These are phyloP conservation scores for Blepharisma japonicum DNA, from an alignment of 73 alveolate genomes.

Conservation along the genomic window DNA sequence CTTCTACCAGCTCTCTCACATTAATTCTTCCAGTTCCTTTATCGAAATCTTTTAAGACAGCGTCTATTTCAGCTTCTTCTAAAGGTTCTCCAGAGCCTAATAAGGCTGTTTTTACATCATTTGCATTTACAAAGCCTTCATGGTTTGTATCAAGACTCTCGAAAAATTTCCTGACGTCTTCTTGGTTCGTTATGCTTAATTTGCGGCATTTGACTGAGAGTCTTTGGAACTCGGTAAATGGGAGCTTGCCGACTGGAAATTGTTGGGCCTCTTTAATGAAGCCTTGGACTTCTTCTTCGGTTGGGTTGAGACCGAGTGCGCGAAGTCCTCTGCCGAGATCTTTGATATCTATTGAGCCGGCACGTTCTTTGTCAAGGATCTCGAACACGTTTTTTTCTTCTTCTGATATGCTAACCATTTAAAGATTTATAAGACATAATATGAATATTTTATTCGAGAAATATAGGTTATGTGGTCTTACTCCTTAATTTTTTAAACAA, in stretches of 20 bases:
- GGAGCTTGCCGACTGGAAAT: too few species aligned
- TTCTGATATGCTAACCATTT: too few species aligned
- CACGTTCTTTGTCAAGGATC: neutral
- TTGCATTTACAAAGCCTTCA: conserved; percentile 23
- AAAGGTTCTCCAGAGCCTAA: conserved; percentile 26
- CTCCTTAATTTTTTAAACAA: too few species aligned
- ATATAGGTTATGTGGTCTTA: too few species aligned
- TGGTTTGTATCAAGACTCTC: conserved; percentile 3
- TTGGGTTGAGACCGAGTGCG: conserved; percentile 23
- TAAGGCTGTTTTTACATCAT: conserved; percentile 4
- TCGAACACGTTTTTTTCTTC: neutral
- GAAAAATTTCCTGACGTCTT: neutral
- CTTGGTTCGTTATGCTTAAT: neutral
- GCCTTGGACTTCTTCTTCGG: neutral
- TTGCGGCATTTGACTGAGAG: neutral
- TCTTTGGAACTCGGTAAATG: neutral
- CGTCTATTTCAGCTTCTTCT: neutral
- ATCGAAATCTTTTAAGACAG: neutral
- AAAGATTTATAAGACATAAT: too few species aligned
- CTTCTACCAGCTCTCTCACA: conserved; percentile 6
- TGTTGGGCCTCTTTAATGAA: neutral
- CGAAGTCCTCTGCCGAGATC: conserved; percentile 27
- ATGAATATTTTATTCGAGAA: too few species aligned
- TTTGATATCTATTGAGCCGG: conserved; percentile 6
- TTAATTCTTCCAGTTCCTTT: neutral